Evolutionary conservation across 805 yeast genomes (phyloP).

Genomic region (Myxozyma kluyveri): DNA sequence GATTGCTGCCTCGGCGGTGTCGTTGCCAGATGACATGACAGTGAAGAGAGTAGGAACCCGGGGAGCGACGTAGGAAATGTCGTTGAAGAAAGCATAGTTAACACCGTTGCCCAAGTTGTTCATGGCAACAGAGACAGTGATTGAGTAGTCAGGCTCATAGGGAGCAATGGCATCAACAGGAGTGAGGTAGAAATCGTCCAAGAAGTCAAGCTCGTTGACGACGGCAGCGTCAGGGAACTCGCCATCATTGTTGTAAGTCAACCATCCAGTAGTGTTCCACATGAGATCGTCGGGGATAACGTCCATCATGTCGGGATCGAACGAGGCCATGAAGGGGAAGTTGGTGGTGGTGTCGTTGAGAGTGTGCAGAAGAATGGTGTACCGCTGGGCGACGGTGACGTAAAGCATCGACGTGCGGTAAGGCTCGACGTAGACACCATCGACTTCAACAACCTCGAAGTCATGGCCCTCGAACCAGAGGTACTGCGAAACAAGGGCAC

Average conservation of each 20-base stretch:
- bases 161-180: conserved; percentile 60
- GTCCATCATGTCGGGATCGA: conserved; percentile 85
- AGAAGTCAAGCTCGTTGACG: conserved; percentile 45
- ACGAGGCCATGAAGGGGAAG: conserved; percentile 76
- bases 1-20: conserved; percentile 55
- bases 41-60: conserved; percentile 83
- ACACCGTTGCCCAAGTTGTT: conserved; percentile 80
- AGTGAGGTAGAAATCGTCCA: conserved; percentile 75
- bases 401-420: conserved; percentile 68
- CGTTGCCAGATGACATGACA: conserved; percentile 52
- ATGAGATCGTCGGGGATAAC: conserved; percentile 58
- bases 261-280: conserved; percentile 71
- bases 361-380: conserved; percentile 73
- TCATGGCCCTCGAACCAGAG: conserved; percentile 85
- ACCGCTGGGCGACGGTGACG: conserved; percentile 89
- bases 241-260: conserved; percentile 55
- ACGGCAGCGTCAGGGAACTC: conserved; percentile 45
- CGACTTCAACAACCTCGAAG: conserved; percentile 84
- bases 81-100: conserved; percentile 96
- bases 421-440: conserved; percentile 82
- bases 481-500: conserved; percentile 90
- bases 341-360: conserved; percentile 60
- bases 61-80: conserved; percentile 72
- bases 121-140: conserved; percentile 77
- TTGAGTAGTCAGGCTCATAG: conserved; percentile 64